Percentiles rank a stretch among this genome's conserved stretches.
phyloP scores from a whole-genome alignment of 2,329 filamentous ascomycete species.

The Annulohypoxylon truncatum region DNA sequence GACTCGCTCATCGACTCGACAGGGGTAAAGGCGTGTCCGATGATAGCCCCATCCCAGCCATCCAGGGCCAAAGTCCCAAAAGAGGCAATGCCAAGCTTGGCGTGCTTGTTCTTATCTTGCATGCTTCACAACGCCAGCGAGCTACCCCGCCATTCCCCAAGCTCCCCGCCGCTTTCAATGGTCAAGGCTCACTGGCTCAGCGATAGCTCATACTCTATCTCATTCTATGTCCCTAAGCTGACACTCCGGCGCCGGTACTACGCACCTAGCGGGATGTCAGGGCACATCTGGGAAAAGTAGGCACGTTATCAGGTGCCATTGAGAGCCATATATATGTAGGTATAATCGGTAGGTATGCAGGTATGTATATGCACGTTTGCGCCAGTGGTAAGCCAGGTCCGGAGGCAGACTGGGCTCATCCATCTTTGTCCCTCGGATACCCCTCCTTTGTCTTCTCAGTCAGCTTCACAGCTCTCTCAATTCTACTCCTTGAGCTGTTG shows the following conservation, averaged over 20 bases:
- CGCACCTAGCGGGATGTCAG: conserved; percentile 24
- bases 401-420: conserved; percentile 6
- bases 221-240: conserved; percentile 10
- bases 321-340: conserved; percentile 11
- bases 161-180: conserved; percentile 30
- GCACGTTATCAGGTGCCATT: conserved; percentile 38
- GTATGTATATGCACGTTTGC: conserved; percentile 17
- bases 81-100: conserved; percentile 33
- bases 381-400: conserved; percentile 21
- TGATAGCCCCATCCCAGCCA: conserved; percentile 35
- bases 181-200: neutral
- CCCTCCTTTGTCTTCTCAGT: conserved; percentile 33
- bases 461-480: conserved; percentile 25
- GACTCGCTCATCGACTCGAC: conserved; percentile 28
- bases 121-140: conserved; percentile 21
- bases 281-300: conserved; percentile 27
- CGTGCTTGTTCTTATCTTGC: conserved; percentile 34
- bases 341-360: neutral
- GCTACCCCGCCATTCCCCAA: conserved; percentile 34
- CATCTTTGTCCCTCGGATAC: conserved; percentile 27
- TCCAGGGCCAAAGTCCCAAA: conserved; percentile 24
- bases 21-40: conserved; percentile 29
- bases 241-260: conserved; percentile 9
- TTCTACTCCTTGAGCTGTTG: conserved; percentile 8
- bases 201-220: conserved; percentile 5